Evolutionary conservation across 148 eudicot species (phyloP), one percentile per base, ranked within the genome.

Genomic region (Agrostemma githago): DNA sequence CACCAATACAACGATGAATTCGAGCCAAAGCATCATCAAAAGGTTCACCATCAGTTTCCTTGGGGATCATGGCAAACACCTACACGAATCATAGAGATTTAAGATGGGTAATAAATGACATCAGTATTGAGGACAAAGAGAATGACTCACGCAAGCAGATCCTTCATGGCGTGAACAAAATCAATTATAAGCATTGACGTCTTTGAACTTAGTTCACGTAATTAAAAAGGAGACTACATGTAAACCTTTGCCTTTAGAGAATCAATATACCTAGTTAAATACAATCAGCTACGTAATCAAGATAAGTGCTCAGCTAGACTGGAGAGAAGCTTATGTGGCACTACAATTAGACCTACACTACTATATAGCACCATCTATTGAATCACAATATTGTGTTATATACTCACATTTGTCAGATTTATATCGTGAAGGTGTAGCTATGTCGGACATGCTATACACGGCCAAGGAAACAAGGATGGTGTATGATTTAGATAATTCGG

Each of bases 1-100:
- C 98, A 75, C 96, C 97, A 83, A 92, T 84, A 80, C 98, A 94
- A 54, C 96, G 92, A 72, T 88, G 89, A 74, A 94, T 88, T 72
- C 98, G 96, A 76, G 90, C 88, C 70, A 94, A 81, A 65, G 98
- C 97, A 63, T 87, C 87, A 71, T 85, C 96, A 78, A 94, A 90
- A 79, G 73, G 69, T 84, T 94, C 98, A 59, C 89, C 90, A 46
- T 83, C 88, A 82, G 82, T 72, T 76, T 86, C 90, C 68, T 84
- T 79, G 6, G 94, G 97, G 69, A 94, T 88, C 87, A 92, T 68
- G 77, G 77, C 85, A 54, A 92, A 79, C 78, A 94, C 86, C 98
- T 94, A 74, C 38, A 58, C 42, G 71, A 65, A 67, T 43, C 56
- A 76, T 8, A 41, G 11, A 72, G 12, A 21, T 8, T 63, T 37